phyloP scores from a whole-genome alignment of 2,329 filamentous ascomycete species.

The Alternaria gaisen region DNA sequence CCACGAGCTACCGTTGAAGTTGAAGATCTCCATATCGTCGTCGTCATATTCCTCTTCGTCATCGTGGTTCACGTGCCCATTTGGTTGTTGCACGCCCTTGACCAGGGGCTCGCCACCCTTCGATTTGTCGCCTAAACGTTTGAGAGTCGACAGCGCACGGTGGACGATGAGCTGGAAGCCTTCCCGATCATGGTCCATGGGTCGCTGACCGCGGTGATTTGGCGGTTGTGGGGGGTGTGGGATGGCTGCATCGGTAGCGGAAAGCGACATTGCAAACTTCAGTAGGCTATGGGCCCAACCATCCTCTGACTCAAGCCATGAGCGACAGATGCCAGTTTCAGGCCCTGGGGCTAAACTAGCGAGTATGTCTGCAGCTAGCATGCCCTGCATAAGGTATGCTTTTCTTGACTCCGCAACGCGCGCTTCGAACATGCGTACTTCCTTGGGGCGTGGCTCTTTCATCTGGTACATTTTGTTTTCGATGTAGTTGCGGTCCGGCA shows the following conservation, averaged over 20 bases:
- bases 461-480: conserved; percentile 55
- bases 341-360: conserved; percentile 75
- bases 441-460: conserved; percentile 56
- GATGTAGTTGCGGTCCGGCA: conserved; percentile 73
- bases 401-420: conserved; percentile 83
- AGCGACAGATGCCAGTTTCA: conserved; percentile 76
- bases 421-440: conserved; percentile 55
- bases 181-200: conserved; percentile 46
- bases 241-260: conserved; percentile 39
- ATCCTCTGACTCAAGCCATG: conserved; percentile 85
- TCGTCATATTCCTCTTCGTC: conserved; percentile 29
- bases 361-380: conserved; percentile 89
- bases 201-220: conserved; percentile 42
- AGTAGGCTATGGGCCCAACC: conserved; percentile 84
- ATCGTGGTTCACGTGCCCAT: conserved; percentile 35
- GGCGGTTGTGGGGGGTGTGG: conserved; percentile 39
- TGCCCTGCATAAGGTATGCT: conserved; percentile 88
- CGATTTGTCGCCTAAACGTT: conserved; percentile 57
- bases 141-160: conserved; percentile 58
- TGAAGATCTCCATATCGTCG: conserved; percentile 43
- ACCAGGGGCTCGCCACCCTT: conserved; percentile 47
- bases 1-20: conserved; percentile 43
- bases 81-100: conserved; percentile 36
- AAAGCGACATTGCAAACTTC: conserved; percentile 74
- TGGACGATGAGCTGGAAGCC: conserved; percentile 54